Evolutionary conservation across 495 filamentous ascomycete species (phyloP), one percentile per base, ranked within the genome.

Genomic region (Tuber microsphaerosporum): DNA sequence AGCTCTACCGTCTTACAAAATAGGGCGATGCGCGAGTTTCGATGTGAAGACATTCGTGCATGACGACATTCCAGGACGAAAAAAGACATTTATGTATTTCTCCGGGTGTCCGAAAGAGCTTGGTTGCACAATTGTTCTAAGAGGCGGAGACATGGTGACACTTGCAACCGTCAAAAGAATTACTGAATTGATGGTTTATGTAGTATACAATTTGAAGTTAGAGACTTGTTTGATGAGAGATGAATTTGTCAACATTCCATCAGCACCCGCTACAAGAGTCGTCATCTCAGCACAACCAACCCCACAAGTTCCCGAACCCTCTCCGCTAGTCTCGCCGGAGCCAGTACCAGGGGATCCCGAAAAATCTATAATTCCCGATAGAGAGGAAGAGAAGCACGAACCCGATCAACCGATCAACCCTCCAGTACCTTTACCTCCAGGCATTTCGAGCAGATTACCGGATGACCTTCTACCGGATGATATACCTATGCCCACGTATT

Each of bases 101-200:
- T 96, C 94, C 22, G 96, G 96, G 14, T 97, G 94, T 77, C 88
- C 91, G n/a, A 92, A 91, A 81, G 92, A 94, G 71, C 90, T 98
- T 26, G 96, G 96, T 2, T 99, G 96, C 82, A 99, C 96, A 2
- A 97, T 99, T 80, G 93, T 96, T 22, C 86, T 99, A 37, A 92
- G 96, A 61, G 96, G 96, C 4, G 93, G 90, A 34, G 87, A 91
- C 69, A 90, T 89, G 44, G 83, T 88, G 61, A 85, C 88, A 0
- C 87, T 99, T 9, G 85, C 88, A 3, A 92, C 89, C 75, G 90
- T 99, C 83, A 99, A 99, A 82, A 89, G 89, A 69, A 96, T 99
- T 80, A 96, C 95, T 3, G 96, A 99, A 83, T 97, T 99, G 81
- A 97, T 99, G 94, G 90, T 94, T 74, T 99, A 97, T 81, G 96